Base-by-base conservation (phyloP, 257 asterid genomes). In the Cynanchum wilfordii region DNA sequence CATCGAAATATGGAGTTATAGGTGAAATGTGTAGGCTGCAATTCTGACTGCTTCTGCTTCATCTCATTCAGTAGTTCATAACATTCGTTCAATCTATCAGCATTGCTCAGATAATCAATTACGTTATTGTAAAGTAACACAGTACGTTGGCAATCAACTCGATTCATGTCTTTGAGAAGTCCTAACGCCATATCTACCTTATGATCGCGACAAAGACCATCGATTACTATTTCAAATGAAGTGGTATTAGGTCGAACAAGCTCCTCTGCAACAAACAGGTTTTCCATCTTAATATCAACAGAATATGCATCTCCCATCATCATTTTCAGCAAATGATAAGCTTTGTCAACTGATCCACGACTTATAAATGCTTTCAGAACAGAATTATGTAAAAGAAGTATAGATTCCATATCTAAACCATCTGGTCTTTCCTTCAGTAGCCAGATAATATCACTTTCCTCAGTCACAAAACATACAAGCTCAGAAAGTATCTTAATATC, bases 1-100 rank as follows among this genome's bases (percentile, higher is more conserved):
- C 96, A 88, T 77, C 91, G 88, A 73, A 91, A 82, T 76, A 93
- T 87, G 78, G 96, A 87, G 73, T 91, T 93, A 84, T 81, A 85
- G 71, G 98, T 93, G 80, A 87, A 93, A 74, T 91, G 91, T 36
- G 96, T 89, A 1, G 97, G 96, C 83, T 73, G 84, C 60, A 84
- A 73, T 78, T 84, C 94, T 42, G 87, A 79, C 59, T 75, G 78
- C 76, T 87, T 88, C 96, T 75, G 78, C 77, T 87, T 89, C 96
- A 93, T 89, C 87, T 84, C 84, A 76, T 75, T 82, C 73, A 89
- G 77, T 47, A 93, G 89, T 71, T 80, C 73, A 75, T 86, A 79
- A 76, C 97, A 85, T 59, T 86, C 91, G 27, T 50, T 55, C 84
- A 89, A 82, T 68, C 87, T 82, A 69, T 84, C 84, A 55, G 87